Conservation (phyloP, 306 rosid genomes). For the Cicer chorassanicum region DNA sequence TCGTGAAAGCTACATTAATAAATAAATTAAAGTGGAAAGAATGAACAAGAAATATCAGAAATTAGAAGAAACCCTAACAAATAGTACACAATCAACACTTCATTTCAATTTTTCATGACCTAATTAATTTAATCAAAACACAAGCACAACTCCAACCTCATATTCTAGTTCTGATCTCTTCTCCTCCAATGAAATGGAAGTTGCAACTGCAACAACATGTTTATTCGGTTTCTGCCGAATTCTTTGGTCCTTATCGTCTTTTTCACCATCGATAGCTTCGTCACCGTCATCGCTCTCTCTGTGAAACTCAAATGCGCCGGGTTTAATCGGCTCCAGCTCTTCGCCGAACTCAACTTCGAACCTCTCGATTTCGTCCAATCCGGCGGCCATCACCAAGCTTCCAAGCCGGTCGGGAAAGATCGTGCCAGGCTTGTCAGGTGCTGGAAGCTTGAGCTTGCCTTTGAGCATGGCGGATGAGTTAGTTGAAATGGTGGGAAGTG, state of each 20-base stretch:
- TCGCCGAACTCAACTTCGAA: conserved; percentile 62
- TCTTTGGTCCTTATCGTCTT: conserved; percentile 21
- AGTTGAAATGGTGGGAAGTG: conserved; percentile 31
- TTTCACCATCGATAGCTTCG: not conserved
- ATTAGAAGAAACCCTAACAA: conserved; percentile 14
- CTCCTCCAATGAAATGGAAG: conserved; percentile 69
- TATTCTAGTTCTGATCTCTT: conserved; percentile 73
- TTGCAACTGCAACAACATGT: conserved; percentile 37
- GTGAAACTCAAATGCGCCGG: conserved; percentile 51
- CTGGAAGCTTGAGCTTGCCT: conserved; percentile 71
- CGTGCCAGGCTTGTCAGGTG: conserved; percentile 54
- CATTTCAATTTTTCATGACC: conserved; percentile 20
- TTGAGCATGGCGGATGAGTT: conserved; percentile 59
- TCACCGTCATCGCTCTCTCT: conserved; percentile 38
- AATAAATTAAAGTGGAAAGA: not conserved
- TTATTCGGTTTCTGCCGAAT: conserved; percentile 42
- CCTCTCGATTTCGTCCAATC: conserved; percentile 50
- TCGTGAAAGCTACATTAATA: conserved; percentile 60
- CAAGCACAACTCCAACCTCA: conserved; percentile 55
- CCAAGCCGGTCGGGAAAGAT: conserved; percentile 67
- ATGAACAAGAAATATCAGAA: not conserved
- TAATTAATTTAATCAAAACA: not conserved
- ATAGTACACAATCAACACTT: conserved; percentile 12
- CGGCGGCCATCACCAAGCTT: conserved; percentile 59
- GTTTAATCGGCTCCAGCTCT: conserved; percentile 77